Base-by-base conservation (phyloP, 2,329 filamentous ascomycete species). In the Aspergillus sclerotialis region DNA sequence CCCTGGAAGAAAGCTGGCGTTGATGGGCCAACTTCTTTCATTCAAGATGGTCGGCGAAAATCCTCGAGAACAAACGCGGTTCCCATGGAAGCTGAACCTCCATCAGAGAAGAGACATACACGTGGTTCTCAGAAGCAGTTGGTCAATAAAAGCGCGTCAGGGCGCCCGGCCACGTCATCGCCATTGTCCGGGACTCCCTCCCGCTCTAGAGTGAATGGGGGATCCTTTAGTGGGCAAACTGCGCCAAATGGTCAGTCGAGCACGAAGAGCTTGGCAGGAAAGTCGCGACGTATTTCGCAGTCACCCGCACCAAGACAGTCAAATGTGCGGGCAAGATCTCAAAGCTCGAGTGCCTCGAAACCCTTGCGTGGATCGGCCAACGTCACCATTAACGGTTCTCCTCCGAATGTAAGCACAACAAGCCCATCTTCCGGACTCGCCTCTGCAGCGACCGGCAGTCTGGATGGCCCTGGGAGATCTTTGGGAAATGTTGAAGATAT, bases 1-100 rank as follows among this genome's bases (percentile, higher is more conserved):
- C 92, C 92, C 14, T 98, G 92, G 92, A 96, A 92, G 68, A 85
- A 79, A 53, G 75, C 84, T 43, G 75, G 75, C 39, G 86, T 84
- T 26, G 84, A 94, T 17, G 92, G 92, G 0, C 92, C 92, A 14
- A 92, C 90, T 3, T 83, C 84, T 1, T 89, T 93, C 56, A 75
- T 83, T 29, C 69, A 73, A 40, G 70, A 76, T 55, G 78, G 78
- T 25, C 70, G 70, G 45, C 67, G 78, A 39, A 77, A 75, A 57
- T 81, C 78, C 28, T 73, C 75, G 31, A 67, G 78, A 47, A 73
- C 75, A 34, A 65, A 64, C 44, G 42, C 45, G 35, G 53, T 73
- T 13, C 70, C 72, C 10, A 43, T 67, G 33, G 69, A 70, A 28
- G 46, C 66, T 31, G 66, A 68, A 39, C 61, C 67, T 24, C 64